phyloP scores from a whole-genome alignment of 2,329 filamentous ascomycete genomes.

The Berkeleyomyces basicola region DNA sequence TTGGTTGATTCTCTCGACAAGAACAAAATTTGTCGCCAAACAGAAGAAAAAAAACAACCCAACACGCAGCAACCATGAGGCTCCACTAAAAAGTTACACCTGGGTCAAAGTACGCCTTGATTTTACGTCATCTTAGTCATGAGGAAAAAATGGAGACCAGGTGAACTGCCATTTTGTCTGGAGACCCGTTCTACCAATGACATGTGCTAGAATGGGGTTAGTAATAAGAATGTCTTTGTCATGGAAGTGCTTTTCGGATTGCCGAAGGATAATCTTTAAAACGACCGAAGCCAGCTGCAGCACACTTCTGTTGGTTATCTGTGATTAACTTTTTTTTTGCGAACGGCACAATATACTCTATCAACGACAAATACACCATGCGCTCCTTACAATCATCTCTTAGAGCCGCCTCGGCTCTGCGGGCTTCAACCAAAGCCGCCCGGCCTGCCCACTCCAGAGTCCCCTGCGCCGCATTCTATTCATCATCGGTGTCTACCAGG shows the following conservation, averaged over 20 bases:
- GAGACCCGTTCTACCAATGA: conserved; percentile 3
- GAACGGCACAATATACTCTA: background rate
- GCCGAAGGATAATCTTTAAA: background rate
- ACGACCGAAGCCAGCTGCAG: background rate
- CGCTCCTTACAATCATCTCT: background rate
- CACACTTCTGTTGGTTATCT: background rate
- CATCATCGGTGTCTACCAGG: background rate
- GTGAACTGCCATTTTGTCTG: background rate
- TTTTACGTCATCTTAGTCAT: conserved; percentile 12
- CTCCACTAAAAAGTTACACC: conserved; percentile 1
- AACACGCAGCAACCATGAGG: background rate
- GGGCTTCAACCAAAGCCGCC: conserved; percentile 10
- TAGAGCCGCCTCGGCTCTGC: conserved; percentile 11
- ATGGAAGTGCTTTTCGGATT: conserved; percentile 1
- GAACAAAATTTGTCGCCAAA: background rate
- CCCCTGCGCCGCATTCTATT: background rate
- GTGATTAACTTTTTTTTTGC: background rate
- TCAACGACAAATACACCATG: background rate
- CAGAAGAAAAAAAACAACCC: background rate
- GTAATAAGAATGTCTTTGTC: conserved; percentile 6
- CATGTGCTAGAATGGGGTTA: conserved; percentile 3
- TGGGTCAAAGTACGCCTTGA: background rate
- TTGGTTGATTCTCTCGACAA: background rate
- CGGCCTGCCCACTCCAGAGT: background rate
- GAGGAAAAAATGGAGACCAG: background rate